phyloP scores from a whole-genome alignment of 148 eudicot species.

The Tetragonia tetragonoides region DNA sequence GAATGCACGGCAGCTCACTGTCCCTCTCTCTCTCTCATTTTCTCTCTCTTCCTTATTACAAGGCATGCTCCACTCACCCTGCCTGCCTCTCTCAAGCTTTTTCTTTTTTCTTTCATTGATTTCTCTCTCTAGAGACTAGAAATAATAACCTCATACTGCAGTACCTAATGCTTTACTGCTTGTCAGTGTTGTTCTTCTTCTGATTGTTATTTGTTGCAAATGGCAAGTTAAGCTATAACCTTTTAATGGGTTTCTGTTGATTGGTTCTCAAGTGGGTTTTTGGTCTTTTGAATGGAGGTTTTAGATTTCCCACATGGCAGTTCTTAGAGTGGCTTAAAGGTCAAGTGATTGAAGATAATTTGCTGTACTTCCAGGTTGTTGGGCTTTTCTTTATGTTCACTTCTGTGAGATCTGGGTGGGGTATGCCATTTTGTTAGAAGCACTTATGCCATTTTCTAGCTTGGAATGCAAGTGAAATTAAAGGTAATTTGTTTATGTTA shows the following conservation, averaged over 20 bases:
- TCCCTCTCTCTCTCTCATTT: conserved; percentile 33
- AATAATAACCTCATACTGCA: neutral
- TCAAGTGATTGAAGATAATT: conserved; percentile 51
- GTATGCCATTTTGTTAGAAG: conserved; percentile 51
- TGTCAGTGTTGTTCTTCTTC: conserved; percentile 5
- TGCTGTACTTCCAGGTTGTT: conserved; percentile 35
- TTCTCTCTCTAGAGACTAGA: conserved; percentile 21
- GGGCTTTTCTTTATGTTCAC: conserved; percentile 44
- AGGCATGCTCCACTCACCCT: conserved; percentile 27
- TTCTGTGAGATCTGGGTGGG: conserved; percentile 72
- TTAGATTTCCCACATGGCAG: conserved; percentile 4
- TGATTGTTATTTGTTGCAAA: conserved; percentile 12
- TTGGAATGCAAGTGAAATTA: conserved; percentile 54
- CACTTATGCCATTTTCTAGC: conserved; percentile 41
- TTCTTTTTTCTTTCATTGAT: conserved; percentile 33
- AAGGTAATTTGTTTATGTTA: conserved; percentile 34
- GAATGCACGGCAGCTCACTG: conserved; percentile 46
- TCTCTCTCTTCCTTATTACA: conserved; percentile 35
- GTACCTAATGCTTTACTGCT: conserved; percentile 8
- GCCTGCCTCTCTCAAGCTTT: conserved; percentile 31
- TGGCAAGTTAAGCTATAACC: neutral
- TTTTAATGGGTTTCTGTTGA: conserved; percentile 13
- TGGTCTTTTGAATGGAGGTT: conserved; percentile 1
- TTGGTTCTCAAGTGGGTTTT: conserved; percentile 28
- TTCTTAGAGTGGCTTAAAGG: conserved; percentile 39